These are phyloP conservation scores for Striga asiatica DNA, from an alignment of 257 asterid species.

Conservation along the genomic window DNA sequence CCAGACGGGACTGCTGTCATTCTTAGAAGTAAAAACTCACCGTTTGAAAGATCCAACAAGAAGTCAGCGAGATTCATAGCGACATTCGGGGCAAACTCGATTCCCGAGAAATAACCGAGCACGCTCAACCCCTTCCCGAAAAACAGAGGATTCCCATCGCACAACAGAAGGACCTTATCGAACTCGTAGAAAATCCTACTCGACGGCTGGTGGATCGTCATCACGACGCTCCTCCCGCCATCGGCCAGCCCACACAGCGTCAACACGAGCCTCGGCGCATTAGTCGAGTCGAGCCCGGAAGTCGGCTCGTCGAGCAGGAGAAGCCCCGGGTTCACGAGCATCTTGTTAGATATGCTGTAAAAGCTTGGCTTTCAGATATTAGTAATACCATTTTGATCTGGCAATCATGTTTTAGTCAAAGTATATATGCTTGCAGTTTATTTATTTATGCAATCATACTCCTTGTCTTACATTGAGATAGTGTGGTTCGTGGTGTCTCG, in stretches of 20 bases:
- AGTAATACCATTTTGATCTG: too few relatives aligned
- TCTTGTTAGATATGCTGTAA: too few relatives aligned
- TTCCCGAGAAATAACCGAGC: slow-evolving; percentile 56
- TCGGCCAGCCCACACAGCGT: slow-evolving; percentile 49
- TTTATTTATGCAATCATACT: too few relatives aligned
- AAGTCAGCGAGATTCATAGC: slow-evolving; percentile 76
- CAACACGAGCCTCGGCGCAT: slow-evolving; percentile 53
- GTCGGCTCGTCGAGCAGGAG: slow-evolving; percentile 84
- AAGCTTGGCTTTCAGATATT: too few relatives aligned
- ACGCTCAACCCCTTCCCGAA: slow-evolving; percentile 33
- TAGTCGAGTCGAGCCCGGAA: slow-evolving; percentile 82
- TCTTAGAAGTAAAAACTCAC: too few relatives aligned
- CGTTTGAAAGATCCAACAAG: slow-evolving; percentile 84
- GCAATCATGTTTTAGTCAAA: too few relatives aligned
- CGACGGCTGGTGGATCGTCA: slow-evolving; percentile 87
- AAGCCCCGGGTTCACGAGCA: slow-evolving; percentile 75
- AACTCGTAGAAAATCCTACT: slow-evolving; percentile 72
- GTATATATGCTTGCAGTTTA: too few relatives aligned
- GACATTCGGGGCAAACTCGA: slow-evolving; percentile 52
- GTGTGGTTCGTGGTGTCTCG: too few relatives aligned
- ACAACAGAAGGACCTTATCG: slow-evolving; percentile 56
- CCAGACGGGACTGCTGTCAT: too few relatives aligned
- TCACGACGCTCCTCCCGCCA: slow-evolving; percentile 66
- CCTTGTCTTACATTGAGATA: too few relatives aligned
- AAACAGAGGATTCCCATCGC: slow-evolving; percentile 62